These are phyloP conservation scores for Naganishia cerealis DNA, from an alignment of 1,284 basidiomycete species.

Conservation along the genomic window DNA sequence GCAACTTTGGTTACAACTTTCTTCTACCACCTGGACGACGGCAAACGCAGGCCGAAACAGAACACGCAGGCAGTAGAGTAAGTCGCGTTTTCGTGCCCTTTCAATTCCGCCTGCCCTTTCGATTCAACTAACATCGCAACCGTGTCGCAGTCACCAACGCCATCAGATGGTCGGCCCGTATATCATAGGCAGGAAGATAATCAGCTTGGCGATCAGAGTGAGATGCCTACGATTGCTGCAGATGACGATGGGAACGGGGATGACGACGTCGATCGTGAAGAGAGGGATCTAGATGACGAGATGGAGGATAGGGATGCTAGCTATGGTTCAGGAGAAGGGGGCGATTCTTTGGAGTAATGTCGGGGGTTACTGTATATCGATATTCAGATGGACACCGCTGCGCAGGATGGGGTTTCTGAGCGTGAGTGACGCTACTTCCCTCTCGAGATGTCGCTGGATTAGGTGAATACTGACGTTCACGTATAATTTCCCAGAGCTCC, in stretches of 20 bases:
- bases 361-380: neutral
- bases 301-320: slow-evolving; percentile 31
- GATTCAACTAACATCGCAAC: neutral
- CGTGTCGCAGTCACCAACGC: slow-evolving; percentile 17
- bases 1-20: slow-evolving; percentile 25
- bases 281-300: slow-evolving; percentile 30
- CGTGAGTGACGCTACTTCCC: too few species aligned
- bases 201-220: slow-evolving; percentile 1
- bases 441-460: too few species aligned
- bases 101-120: neutral
- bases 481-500: too few species aligned
- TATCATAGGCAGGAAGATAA: slow-evolving; percentile 25
- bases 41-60: slow-evolving; percentile 25
- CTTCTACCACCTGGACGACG: slow-evolving; percentile 26
- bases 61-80: slow-evolving; percentile 10
- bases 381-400: too few species aligned
- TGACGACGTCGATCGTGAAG: slow-evolving; percentile 2
- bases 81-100: neutral
- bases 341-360: neutral
- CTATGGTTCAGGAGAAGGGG: neutral
- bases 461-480: too few species aligned
- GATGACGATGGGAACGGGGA: slow-evolving; percentile 7
- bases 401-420: too few species aligned
- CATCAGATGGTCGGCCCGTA: slow-evolving; percentile 13
- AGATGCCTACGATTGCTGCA: neutral